Evolutionary conservation across 305 asterid genomes (phyloP).

Genomic region (Andrographis paniculata): DNA sequence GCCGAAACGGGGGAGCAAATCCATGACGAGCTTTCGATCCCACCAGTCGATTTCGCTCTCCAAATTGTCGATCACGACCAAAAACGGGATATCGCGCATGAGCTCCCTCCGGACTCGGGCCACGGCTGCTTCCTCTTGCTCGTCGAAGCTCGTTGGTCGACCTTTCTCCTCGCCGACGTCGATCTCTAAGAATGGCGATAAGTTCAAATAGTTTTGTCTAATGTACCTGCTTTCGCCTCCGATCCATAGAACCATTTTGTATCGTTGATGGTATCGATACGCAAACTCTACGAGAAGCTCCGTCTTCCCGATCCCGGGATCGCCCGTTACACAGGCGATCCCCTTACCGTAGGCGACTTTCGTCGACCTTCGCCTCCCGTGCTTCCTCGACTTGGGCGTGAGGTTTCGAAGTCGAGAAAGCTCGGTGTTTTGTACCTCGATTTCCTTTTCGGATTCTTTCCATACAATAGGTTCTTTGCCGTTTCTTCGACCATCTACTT

Average conservation of each 20-base stretch:
- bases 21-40: constrained; percentile 90
- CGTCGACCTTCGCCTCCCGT: constrained; percentile 44
- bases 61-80: constrained; percentile 73
- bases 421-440: constrained; percentile 68
- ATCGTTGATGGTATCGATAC: constrained; percentile 67
- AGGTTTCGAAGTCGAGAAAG: constrained; percentile 36
- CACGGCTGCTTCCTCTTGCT: constrained; percentile 85
- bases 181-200: constrained; percentile 69
- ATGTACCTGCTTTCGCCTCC: constrained; percentile 90
- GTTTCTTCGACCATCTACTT: constrained; percentile 40
- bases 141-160: constrained; percentile 79
- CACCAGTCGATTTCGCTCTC: constrained; percentile 97
- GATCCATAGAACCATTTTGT: constrained; percentile 89
- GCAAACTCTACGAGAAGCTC: constrained; percentile 90
- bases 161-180: constrained; percentile 73
- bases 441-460: constrained; percentile 90
- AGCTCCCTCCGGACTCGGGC: constrained; percentile 84
- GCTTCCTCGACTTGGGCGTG: constrained; percentile 35
- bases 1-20: constrained; percentile 88
- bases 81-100: constrained; percentile 75
- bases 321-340: constrained; percentile 90
- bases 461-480: constrained; percentile 83
- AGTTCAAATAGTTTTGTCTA: constrained; percentile 73
- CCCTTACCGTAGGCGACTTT: constrained; percentile 83
- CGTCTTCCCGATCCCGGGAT: constrained; percentile 89